These are phyloP conservation scores for Auricularia cornea DNA, from an alignment of 768 basidiomycete species.

Conservation along the genomic window DNA sequence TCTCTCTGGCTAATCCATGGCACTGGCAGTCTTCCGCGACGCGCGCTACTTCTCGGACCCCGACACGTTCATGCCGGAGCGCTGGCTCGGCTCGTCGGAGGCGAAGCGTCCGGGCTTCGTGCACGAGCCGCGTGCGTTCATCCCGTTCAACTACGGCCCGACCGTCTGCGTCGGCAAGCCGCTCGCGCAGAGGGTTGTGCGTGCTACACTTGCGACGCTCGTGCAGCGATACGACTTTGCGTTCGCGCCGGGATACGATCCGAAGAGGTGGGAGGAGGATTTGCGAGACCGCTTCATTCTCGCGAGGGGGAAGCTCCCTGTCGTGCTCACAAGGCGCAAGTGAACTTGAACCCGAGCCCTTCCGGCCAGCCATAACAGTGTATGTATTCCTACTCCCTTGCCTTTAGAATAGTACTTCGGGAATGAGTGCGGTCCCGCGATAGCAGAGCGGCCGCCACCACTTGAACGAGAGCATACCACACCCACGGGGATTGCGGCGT, in stretches of 20 bases:
- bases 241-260: conserved; percentile 26
- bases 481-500: too few species aligned
- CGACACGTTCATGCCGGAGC: conserved; percentile 34
- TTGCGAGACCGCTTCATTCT: conserved; percentile 30
- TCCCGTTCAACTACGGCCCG: conserved; percentile 40
- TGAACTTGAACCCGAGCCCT: too few species aligned
- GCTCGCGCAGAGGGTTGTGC: conserved; percentile 34
- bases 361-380: too few species aligned
- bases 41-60: conserved; percentile 39
- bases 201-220: conserved; percentile 29
- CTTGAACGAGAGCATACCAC: too few species aligned
- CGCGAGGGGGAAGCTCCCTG: conserved; percentile 24
- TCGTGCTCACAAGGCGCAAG: conserved; percentile 9
- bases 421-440: too few species aligned
- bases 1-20: too few species aligned
- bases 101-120: conserved; percentile 5
- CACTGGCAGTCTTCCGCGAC: conserved; percentile 26
- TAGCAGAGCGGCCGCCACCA: too few species aligned
- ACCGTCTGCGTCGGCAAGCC: conserved; percentile 44
- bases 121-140: conserved; percentile 29
- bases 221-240: conserved; percentile 32
- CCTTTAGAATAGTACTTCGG: too few species aligned
- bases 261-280: conserved; percentile 24
- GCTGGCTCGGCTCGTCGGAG: conserved; percentile 32
- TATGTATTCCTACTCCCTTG: too few species aligned